Evolutionary conservation across 1,139 yeast species (phyloP).

Genomic region (Nakaseomyces glabratus): DNA sequence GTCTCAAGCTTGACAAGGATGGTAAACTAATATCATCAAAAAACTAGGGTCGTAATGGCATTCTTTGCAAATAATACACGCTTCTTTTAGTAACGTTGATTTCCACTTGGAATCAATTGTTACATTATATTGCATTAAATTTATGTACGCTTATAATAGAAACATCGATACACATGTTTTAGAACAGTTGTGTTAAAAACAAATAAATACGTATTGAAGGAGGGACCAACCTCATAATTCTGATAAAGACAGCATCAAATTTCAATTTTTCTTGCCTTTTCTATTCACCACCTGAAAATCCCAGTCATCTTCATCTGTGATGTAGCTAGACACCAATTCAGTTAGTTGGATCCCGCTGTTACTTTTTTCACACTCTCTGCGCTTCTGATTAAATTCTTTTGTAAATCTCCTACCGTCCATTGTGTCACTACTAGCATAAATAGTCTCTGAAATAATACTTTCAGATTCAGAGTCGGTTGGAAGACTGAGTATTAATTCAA

Average conservation of each 20-base stretch:
- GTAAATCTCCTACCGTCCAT: constrained; percentile 96
- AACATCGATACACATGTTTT: too few relatives aligned
- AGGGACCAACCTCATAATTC: too few relatives aligned
- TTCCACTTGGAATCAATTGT: too few relatives aligned
- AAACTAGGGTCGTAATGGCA: too few relatives aligned
- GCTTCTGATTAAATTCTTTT: constrained; percentile 73
- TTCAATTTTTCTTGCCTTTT: constrained; percentile 44
- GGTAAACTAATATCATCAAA: constrained; percentile 31
- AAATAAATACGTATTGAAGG: too few relatives aligned
- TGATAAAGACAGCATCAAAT: constrained; percentile 1
- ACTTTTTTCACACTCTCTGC: constrained; percentile 57
- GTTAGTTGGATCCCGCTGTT: constrained; percentile 58
- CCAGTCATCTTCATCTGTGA: constrained; percentile 65
- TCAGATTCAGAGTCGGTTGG: constrained; percentile 66
- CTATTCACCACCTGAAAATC: constrained; percentile 71
- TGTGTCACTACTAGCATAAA: constrained; percentile 79
- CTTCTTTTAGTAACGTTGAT: too few relatives aligned
- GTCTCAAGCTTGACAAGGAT: constrained; percentile 28
- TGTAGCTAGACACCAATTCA: constrained; percentile 47
- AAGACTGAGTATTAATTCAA: constrained; percentile 69
- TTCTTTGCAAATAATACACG: too few relatives aligned
- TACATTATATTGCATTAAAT: too few relatives aligned
- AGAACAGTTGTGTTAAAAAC: too few relatives aligned
- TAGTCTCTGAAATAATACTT: constrained; percentile 85
- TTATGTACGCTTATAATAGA: too few relatives aligned